Conservation (phyloP, 2,329 filamentous ascomycete genomes). For the Tolypocladium ovalisporum region DNA sequence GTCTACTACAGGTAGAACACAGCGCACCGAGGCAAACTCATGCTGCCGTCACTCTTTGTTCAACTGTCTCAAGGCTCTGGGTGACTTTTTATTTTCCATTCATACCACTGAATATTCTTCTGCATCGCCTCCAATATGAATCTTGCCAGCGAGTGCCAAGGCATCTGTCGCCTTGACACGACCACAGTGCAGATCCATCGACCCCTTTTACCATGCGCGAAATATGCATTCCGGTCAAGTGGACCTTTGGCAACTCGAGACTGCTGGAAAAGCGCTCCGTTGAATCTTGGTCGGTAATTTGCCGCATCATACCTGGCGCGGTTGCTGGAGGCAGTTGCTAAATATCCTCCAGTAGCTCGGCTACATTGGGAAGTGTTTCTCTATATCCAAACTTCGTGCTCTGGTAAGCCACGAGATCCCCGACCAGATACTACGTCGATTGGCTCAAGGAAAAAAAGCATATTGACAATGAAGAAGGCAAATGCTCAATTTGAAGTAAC, state of each 20-base stretch:
- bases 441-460: neutral
- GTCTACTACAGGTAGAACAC: too few relatives aligned
- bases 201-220: neutral
- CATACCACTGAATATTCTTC: too few relatives aligned
- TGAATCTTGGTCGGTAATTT: neutral
- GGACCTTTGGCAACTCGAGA: neutral
- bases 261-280: neutral
- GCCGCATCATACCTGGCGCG: neutral
- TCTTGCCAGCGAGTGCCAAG: neutral
- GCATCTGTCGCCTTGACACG: neutral
- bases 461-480: neutral
- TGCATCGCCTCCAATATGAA: neutral
- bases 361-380: too few relatives aligned
- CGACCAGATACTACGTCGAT: too few relatives aligned
- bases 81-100: too few relatives aligned
- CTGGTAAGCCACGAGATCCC: too few relatives aligned
- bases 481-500: neutral
- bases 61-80: too few relatives aligned
- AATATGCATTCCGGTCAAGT: neutral
- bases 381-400: too few relatives aligned
- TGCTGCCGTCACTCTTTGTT: too few relatives aligned
- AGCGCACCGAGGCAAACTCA: too few relatives aligned
- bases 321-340: neutral
- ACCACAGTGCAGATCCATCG: neutral
- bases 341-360: too few relatives aligned